Conservation (phyloP, 2,329 filamentous ascomycete genomes). For the Aureobasidium sp. region DNA sequence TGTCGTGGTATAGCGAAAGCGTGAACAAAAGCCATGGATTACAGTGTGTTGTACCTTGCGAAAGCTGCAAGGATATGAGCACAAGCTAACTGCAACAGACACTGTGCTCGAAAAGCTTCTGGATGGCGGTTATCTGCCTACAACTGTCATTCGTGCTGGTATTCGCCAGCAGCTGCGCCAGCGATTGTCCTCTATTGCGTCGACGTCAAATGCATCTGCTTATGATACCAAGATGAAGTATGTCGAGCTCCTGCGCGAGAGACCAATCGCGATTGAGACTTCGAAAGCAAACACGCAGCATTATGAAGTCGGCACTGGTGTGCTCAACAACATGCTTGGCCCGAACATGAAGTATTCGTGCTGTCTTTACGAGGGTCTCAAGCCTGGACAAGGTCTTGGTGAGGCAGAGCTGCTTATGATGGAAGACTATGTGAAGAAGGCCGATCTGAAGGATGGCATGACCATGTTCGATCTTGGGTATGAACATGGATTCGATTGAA, state of each 20-base stretch:
- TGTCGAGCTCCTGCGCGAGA: conserved; percentile 47
- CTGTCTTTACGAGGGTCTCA: conserved; percentile 54
- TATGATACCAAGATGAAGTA: conserved; percentile 56
- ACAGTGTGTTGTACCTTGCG: background rate
- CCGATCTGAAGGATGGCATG: conserved; percentile 51
- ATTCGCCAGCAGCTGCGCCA: conserved; percentile 58
- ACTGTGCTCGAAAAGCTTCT: conserved; percentile 46
- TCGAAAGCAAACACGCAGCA: conserved; percentile 58
- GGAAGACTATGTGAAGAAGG: conserved; percentile 52
- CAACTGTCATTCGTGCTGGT: conserved; percentile 51
- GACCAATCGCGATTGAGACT: conserved; percentile 61
- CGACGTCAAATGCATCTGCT: conserved; percentile 43
- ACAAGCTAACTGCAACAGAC: conserved; percentile 18
- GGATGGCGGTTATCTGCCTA: conserved; percentile 56
- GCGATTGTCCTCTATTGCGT: conserved; percentile 47
- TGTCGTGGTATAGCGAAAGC: background rate
- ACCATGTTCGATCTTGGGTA: conserved; percentile 54
- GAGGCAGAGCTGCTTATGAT: conserved; percentile 58
- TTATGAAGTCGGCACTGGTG: conserved; percentile 61
- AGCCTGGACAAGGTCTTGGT: conserved; percentile 33
- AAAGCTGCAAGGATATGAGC: background rate
- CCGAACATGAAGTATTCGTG: conserved; percentile 65
- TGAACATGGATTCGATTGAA: conserved; percentile 10
- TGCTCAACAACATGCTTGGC: conserved; percentile 52
- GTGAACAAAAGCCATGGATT: background rate